Evolutionary conservation across 2,329 filamentous ascomycete species (phyloP).

Genomic region (Venturia aucupariae): DNA sequence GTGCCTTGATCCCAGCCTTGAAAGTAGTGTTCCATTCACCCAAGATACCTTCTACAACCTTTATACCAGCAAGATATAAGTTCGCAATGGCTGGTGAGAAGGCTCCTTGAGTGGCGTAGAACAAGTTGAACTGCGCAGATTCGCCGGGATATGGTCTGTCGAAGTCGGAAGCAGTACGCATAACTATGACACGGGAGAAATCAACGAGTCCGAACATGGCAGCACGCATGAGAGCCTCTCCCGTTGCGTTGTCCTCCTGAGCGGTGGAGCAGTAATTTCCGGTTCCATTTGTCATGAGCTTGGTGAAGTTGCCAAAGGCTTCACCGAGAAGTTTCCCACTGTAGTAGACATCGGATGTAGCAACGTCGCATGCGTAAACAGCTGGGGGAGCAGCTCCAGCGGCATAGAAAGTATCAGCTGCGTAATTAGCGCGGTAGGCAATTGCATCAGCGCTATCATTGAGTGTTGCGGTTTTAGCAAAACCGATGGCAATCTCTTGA

Average conservation of each 20-base stretch:
- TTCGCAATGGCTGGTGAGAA: constrained; percentile 56
- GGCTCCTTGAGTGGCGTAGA: constrained; percentile 49
- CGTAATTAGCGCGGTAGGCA: constrained; percentile 31
- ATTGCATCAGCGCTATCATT: constrained; percentile 29
- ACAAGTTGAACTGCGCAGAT: constrained; percentile 49
- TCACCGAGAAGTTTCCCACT: constrained; percentile 22
- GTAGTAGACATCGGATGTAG: constrained; percentile 25
- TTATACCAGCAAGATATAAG: constrained; percentile 55
- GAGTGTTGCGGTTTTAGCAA: constrained; percentile 27
- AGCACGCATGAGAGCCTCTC: constrained; percentile 26
- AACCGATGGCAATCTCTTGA: constrained; percentile 25
- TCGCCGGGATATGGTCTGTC: constrained; percentile 51
- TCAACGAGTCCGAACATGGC: constrained; percentile 23
- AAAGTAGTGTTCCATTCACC: constrained; percentile 52
- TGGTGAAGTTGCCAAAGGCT: constrained; percentile 23
- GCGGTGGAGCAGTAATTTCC: constrained; percentile 28
- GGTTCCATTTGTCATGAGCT: constrained; percentile 27
- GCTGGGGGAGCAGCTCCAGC: constrained; percentile 21
- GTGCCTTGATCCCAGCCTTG: constrained; percentile 44
- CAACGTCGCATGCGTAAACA: constrained; percentile 25
- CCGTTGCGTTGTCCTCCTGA: constrained; percentile 29
- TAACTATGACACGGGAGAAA: constrained; percentile 27
- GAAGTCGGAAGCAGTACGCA: constrained; percentile 52
- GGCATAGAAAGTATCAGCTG: constrained; percentile 19
- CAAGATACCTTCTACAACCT: constrained; percentile 57